A percentile compares a stretch with the other conserved stretches of the same genome.
Conservation (phyloP, 106 monocot species). For the Allium cepa region DNA sequence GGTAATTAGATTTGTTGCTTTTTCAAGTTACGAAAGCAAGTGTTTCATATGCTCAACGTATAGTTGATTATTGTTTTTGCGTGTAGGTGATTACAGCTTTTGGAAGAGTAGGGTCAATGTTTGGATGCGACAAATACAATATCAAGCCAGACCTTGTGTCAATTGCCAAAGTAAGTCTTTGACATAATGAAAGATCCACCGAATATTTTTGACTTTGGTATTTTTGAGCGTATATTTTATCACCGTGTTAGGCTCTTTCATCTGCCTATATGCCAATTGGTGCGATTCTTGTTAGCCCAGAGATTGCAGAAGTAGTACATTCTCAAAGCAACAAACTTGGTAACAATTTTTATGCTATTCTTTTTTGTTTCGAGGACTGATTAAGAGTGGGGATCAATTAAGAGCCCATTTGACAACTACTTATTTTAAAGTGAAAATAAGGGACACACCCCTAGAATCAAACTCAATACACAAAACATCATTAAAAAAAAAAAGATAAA, state of each 20-base stretch:
- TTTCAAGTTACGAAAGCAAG: not conserved
- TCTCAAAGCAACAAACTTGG: conserved; percentile 99
- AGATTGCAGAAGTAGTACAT: conserved; percentile 82
- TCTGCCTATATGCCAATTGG: conserved; percentile 96
- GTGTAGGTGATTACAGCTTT: conserved; percentile 91
- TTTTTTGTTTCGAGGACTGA: too few relatives aligned
- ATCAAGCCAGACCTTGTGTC: conserved; percentile 95
- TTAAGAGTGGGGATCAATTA: too few relatives aligned
- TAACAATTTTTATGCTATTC: conserved; percentile 4
- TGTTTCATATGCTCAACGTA: not conserved
- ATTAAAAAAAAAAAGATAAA: too few relatives aligned
- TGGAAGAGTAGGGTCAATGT: conserved; percentile 96
- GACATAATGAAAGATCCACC: too few relatives aligned
- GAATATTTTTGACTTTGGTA: too few relatives aligned
- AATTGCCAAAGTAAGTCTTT: conserved; percentile 59
- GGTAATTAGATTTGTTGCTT: conserved; percentile 26
- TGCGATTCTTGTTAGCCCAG: conserved; percentile 84
- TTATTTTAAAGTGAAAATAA: too few relatives aligned
- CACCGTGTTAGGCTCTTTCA: conserved; percentile 72
- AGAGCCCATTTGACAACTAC: too few relatives aligned
- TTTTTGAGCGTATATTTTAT: too few relatives aligned
- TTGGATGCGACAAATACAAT: conserved; percentile 84
- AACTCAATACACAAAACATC: too few relatives aligned
- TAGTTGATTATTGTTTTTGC: not conserved
- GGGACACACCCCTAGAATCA: too few relatives aligned